Evolutionary conservation across 2,329 filamentous ascomycete species (phyloP).

Genomic region (Fusarium sp.): DNA sequence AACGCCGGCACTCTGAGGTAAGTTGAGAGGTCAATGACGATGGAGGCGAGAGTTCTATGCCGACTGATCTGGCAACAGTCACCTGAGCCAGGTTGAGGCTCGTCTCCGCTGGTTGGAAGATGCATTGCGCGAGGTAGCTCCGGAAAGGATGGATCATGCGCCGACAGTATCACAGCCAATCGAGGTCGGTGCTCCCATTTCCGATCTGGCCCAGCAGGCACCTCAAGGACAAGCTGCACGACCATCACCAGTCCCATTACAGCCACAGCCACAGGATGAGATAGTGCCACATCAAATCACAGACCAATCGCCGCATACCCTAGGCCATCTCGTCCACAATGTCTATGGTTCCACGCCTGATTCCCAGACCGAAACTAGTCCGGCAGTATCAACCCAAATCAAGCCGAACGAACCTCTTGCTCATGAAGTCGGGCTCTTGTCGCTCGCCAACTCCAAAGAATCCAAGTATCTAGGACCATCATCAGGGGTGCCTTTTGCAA

Average conservation of each 20-base stretch:
- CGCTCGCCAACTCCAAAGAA: constrained; percentile 26
- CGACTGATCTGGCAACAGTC: neutral
- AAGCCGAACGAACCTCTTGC: constrained; percentile 20
- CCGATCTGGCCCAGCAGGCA: neutral
- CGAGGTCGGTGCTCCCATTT: neutral
- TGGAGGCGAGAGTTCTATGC: neutral
- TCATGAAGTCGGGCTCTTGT: constrained; percentile 26
- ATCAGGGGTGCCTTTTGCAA: constrained; percentile 26
- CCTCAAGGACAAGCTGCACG: neutral
- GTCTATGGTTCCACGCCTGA: neutral
- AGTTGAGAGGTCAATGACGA: neutral
- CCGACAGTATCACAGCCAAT: neutral
- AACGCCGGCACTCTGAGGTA: constrained; percentile 8
- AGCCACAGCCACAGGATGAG: neutral
- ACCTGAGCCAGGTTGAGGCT: constrained; percentile 17
- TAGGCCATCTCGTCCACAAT: neutral
- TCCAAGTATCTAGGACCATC: constrained; percentile 32
- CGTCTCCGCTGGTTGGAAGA: constrained; percentile 21
- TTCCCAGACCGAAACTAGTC: neutral
- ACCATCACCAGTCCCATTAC: neutral
- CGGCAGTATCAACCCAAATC: constrained; percentile 16
- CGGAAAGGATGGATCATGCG: constrained; percentile 22
- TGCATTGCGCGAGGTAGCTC: constrained; percentile 11
- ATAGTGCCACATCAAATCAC: neutral
- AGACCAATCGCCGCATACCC: neutral